Evolutionary conservation across 768 basidiomycete genomes (phyloP), one percentile per base, ranked within the genome.

Genomic region (Tubosaeta brunneosetosa): DNA sequence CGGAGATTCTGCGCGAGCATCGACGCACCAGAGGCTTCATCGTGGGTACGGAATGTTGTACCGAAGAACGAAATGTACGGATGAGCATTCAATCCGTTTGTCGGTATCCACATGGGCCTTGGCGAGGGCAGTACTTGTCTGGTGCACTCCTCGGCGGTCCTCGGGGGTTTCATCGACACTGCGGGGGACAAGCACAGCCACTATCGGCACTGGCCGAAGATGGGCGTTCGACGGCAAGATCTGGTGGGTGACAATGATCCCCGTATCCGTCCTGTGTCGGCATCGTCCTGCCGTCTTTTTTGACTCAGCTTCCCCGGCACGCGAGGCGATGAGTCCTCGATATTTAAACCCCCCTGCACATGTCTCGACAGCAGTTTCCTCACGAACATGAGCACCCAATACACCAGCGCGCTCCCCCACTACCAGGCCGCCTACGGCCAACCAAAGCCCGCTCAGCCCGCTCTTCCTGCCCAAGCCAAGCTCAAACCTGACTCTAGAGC

Each of bases 331-430:
- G 66, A 22, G 22, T 59, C 50, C 31, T 45, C 41, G 34, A 19
- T 61, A 68, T 71, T 61, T 71, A 70, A 70, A 41, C 52, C 56
- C 41, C 53, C n/a, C 46, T 37, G 34, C 44, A 36, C 25, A 50
- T 22, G 17, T 16, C n/a, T 32, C 19, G 34, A 41, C 40, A 41
- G 38, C 26, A 29, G 29, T 29, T 22, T 25, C 36, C 22, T 43
- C 55, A 72, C 69, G 69, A 62, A 32, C 60, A 72, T 71, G 69
- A 62, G 34, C 60, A 51, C 47, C 54, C 70, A 70, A 41, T 41
- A 57, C 58, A 55, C 53, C 56, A 44, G 12, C 55, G 41, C 60
- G 33, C n/a, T 55, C 41, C 42, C 63, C 3, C 54, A 57, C n/a
- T 40, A 53, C 37, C 56, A 64, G 43, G 14, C 51, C 34, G 10